Evolutionary conservation across 345 rosid genomes (phyloP), one percentile per base, ranked within the genome.

Genomic region (Moricandia arvensis): DNA sequence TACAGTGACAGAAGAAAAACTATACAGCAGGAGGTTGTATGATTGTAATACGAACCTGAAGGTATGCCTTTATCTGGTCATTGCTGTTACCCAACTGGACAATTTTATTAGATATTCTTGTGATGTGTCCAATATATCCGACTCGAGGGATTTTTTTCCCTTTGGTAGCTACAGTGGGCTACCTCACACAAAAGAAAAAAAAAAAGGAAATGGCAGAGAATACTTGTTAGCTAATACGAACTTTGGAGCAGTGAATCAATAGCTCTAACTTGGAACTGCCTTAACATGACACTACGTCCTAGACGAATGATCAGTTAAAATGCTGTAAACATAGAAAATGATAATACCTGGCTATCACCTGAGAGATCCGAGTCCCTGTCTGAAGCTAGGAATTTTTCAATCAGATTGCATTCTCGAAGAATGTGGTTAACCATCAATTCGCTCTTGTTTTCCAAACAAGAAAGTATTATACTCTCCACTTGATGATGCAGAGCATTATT

Each of bases 401-500:
- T 83, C 78, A 93, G 85, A 83, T 89, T 81, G 80, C 96, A 96
- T 49, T 96, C 97, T 66, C 59, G 87, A 80, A 96, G 88, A 76
- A 93, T 84, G 78, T 96, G 91, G 83, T 85, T 84, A 59, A 88
- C 83, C 85, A 90, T 80, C 61, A 79, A 60, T 4, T 86, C 87
- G 27, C 76, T 86, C 87, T 86, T 93, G 80, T 86, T 89, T 72
- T 93, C 97, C 86, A 93, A 80, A 80, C 99, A 96, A 5, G 94
- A 89, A 58, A 85, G 73, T 79, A 93, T 77, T 71, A 96, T 88
- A 81, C 91, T 93, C 85, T 96, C 99, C 31, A 91, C 95, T 64
- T 96, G 98, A 82, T 93, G 98, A 82, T 96, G 99, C 82, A 96
- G 71, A 12, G 96, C 97, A 80, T 96, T 96, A 77, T 93, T 96